These are phyloP conservation scores for Mesostigma viride DNA, from an alignment of 139 green algal species.

Conservation along the genomic window DNA sequence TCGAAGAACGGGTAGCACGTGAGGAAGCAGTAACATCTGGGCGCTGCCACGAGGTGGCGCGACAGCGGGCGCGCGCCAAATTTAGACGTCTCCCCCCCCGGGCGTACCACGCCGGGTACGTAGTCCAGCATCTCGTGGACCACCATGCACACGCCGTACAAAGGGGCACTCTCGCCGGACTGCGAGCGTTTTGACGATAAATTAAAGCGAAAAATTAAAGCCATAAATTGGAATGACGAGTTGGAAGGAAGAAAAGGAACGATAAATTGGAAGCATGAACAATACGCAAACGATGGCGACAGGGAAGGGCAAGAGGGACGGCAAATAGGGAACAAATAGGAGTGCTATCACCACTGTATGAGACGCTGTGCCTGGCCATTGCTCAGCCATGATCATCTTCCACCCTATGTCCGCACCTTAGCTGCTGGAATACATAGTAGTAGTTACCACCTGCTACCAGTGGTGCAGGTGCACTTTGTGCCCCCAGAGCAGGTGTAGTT, in stretches of 20 bases:
- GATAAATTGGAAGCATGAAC: background rate
- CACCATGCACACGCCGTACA: conserved; percentile 75
- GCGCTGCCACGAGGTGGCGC: conserved; percentile 56
- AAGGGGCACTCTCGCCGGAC: conserved; percentile 41
- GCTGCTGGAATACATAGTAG: no score
- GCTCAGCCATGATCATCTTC: no score
- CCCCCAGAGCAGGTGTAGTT: no score
- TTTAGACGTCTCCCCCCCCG: background rate
- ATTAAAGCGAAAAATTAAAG: background rate
- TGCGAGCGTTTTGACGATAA: background rate
- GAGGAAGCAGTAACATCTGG: conserved; percentile 80
- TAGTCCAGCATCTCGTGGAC: conserved; percentile 64
- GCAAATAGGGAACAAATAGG: no score
- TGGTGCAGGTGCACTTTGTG: no score
- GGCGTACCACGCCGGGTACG: conserved; percentile 39
- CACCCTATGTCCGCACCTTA: no score
- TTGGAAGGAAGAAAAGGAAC: background rate
- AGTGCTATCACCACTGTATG: no score
- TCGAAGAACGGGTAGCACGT: conserved; percentile 75
- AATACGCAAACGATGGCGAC: background rate
- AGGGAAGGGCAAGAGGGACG: no score
- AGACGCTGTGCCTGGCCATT: no score
- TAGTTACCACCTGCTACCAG: no score
- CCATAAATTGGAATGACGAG: background rate
- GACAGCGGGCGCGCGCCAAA: no score